Evolutionary conservation across 2,329 filamentous ascomycete genomes (phyloP), one percentile per base, ranked within the genome.

Genomic region (Talaromyces marneffei): DNA sequence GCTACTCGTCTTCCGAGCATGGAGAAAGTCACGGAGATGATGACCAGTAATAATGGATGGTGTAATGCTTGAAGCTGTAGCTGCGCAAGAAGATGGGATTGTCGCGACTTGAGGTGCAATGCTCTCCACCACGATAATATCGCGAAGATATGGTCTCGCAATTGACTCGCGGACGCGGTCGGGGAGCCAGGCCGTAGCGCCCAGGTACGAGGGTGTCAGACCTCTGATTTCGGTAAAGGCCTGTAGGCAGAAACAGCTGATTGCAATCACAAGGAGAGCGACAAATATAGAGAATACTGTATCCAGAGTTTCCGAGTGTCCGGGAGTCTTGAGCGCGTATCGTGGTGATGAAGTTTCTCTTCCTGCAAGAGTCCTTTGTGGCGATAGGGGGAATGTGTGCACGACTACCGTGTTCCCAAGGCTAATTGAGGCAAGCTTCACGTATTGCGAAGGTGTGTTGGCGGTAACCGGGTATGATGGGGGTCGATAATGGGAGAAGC

Each of bases 351-450:
- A 68, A 9, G 79, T 78, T n/a, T 70, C 65, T 2, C 73, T 67
- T 42, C 54, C 42, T 7, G 78, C 77, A 35, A 72, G 73, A 9
- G 77, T 77, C 4, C 77, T 72, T 35, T 59, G 57, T 5, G 60
- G 60, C 18, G 48, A 58, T 5, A 96, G 82, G 0, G 90, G 87
- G 64, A 96, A 86, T 40, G 85, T 88, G 74, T 96, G 90, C 27
- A 96, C 87, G 31, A 89, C 85, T 42, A 92, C 85, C 0, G 87
- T 90, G 72, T 92, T 92, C 63, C 86, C 88, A 67, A 95, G 86
- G 54, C 89, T 91, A 42, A 91, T 88, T 52, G 89, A 92, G 31
- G 90, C 92, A 3, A 96, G 83, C 68, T 90, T 90, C 66, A 95
- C 78, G 69, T 85, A 85, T 67, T 87, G 83, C 16, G 84, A 80